A percentile compares a stretch with the other conserved stretches of the same genome.
Evolutionary conservation across 148 eudicot species (phyloP).

Genomic region (Rhododendron ovatum): DNA sequence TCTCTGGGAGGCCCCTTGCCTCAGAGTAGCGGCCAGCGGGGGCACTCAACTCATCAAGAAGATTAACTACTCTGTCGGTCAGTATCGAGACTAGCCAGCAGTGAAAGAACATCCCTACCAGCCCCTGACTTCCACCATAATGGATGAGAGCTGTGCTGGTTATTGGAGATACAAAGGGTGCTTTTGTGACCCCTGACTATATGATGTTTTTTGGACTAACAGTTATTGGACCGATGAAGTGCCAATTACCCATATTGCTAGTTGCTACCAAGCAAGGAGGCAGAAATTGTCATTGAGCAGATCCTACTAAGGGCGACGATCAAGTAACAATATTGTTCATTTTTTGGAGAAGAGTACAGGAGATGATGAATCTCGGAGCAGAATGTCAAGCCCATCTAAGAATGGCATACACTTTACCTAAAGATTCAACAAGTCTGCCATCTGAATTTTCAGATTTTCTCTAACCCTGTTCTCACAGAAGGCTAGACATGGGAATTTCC

Average conservation of each 20-base stretch:
- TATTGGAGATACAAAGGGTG: not conserved
- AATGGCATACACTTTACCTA: not conserved
- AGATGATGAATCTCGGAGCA: not conserved
- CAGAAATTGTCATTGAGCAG: not conserved
- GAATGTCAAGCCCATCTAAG: not conserved
- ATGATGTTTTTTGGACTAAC: not conserved
- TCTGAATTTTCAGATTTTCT: too few species aligned
- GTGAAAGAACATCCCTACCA: not conserved
- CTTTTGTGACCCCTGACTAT: not conserved
- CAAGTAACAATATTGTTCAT: not conserved
- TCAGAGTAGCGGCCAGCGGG: not conserved
- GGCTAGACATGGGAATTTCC: too few species aligned
- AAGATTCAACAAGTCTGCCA: too few species aligned
- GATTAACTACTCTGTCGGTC: not conserved
- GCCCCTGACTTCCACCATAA: not conserved
- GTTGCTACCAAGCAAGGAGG: not conserved
- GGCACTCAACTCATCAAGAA: not conserved
- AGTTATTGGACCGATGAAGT: not conserved
- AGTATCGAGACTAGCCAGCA: not conserved
- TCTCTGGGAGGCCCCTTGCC: not conserved
- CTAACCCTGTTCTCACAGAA: too few species aligned
- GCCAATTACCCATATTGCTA: not conserved
- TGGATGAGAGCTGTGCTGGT: not conserved
- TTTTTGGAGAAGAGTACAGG: not conserved
- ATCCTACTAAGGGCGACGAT: not conserved